Percentiles rank a stretch among this genome's conserved stretches.
Evolutionary conservation across 495 filamentous ascomycete species (phyloP).

Genomic region (Neurospora africana): DNA sequence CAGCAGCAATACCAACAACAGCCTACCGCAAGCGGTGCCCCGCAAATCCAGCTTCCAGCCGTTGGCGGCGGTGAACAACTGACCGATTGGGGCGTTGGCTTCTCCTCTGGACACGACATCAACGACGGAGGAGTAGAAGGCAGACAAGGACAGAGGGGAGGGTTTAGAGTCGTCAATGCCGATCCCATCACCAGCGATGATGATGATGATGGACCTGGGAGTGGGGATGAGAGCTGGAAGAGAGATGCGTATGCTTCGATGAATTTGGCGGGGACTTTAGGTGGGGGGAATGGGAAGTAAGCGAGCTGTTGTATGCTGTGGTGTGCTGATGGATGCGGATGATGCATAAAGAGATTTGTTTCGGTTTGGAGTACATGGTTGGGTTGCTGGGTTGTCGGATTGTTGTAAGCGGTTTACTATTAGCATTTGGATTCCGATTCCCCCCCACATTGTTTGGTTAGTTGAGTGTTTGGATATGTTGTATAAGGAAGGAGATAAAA

Average conservation of each 20-base stretch:
- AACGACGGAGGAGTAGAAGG: not conserved
- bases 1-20: slow-evolving; percentile 2
- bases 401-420: no score
- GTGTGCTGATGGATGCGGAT: not conserved
- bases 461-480: no score
- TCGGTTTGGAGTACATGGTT: not conserved
- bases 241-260: slow-evolving; percentile 23
- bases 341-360: not conserved
- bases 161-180: not conserved
- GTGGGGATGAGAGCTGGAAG: slow-evolving; percentile 20
- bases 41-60: slow-evolving; percentile 33
- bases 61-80: slow-evolving; percentile 28
- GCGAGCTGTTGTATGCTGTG: not conserved
- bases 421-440: no score
- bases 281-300: slow-evolving; percentile 4
- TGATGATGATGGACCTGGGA: not conserved
- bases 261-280: slow-evolving; percentile 21
- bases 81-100: slow-evolving; percentile 12
- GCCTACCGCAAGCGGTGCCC: slow-evolving; percentile 13
- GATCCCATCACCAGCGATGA: not conserved
- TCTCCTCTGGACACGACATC: not conserved
- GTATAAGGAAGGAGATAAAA: no score
- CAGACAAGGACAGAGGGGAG: not conserved
- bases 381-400: no score
- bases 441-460: no score